These are phyloP conservation scores for Aegilops bicornis DNA, from an alignment of 176 grass and related monocot genomes.

Conservation along the genomic window DNA sequence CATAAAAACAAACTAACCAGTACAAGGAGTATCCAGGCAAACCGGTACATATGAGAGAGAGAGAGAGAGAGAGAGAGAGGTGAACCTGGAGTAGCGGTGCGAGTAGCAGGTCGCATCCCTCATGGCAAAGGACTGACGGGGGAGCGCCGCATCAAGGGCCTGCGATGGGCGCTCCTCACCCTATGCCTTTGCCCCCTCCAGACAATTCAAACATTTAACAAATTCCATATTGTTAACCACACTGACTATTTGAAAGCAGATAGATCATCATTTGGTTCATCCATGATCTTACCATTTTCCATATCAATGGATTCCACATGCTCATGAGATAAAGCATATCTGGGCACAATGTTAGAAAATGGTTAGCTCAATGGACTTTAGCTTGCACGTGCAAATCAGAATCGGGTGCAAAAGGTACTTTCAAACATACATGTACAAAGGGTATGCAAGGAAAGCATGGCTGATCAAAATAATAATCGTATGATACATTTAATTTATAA, in stretches of 20 bases:
- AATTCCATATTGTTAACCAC: background rate
- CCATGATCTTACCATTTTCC: slow-evolving; percentile 54
- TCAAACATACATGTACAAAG: background rate
- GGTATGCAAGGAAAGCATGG: background rate
- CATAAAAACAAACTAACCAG: too few species aligned
- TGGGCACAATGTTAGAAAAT: slow-evolving; percentile 29
- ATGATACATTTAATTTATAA: background rate
- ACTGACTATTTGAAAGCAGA: too few species aligned
- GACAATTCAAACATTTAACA: slow-evolving; percentile 10
- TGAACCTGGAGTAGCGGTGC: too few species aligned
- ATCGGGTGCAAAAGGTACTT: background rate
- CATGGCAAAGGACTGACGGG: too few species aligned
- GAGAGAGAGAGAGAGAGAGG: too few species aligned
- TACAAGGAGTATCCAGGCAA: too few species aligned
- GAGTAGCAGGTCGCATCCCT: too few species aligned
- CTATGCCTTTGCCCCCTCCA: too few species aligned
- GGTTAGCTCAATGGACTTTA: background rate
- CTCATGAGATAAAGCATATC: slow-evolving; percentile 75
- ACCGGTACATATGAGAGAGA: too few species aligned
- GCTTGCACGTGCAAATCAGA: background rate
- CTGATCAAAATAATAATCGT: background rate
- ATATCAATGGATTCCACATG: slow-evolving; percentile 74
- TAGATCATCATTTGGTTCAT: background rate
- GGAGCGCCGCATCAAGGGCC: too few species aligned
- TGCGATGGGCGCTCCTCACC: too few species aligned